Evolutionary conservation across 2,329 filamentous ascomycete species (phyloP), one percentile per base, ranked within the genome.

Genomic region (Fusarium sp.): DNA sequence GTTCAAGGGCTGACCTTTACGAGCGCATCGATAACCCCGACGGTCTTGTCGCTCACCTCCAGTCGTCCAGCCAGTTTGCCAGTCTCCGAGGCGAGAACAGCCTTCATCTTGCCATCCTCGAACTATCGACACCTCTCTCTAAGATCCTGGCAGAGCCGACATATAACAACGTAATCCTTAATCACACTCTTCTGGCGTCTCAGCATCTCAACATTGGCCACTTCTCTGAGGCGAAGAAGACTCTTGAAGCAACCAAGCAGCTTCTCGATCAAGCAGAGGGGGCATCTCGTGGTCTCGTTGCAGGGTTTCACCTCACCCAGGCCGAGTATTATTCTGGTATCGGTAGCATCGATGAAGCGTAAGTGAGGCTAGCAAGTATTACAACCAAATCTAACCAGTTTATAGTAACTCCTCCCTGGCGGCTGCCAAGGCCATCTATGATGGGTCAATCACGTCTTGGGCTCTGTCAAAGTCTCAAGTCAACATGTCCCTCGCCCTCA

Each of bases 271-370:
- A 84, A 61, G 79, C 83, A n/a, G 79, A 84, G n/a, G 78, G 78
- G 0, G 70, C 80, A 4, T 82, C 85, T 3, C 80, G 80, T 14
- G 84, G 87, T 20, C 81, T 85, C 7, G 73, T 86, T 22, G 86
- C 86, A 11, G 82, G 82, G 18, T 93, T 93, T 80, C 89, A 95
- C 73, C 83, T 98, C 8, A 90, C 91, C 0, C 91, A 92, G 70
- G 91, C 93, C 1, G 94, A 97, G 80, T 95, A 95, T 80, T 86
- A 92, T 31, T 85, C 95, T 20, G 89, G 89, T 2, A 88, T 92
- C 14, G 93, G 92, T 11, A 90, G 91, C 59, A 83, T 89, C 18
- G 87, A 91, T 11, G 91, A 93, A 82, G 92, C 90, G 80, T 86
- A 79, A 78, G 82, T 83, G 45, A 40, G 38, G 4, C 16, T 5